Evolutionary conservation across 768 basidiomycete species (phyloP), one percentile per base, ranked within the genome.

Genomic region (Boletus insuetus): DNA sequence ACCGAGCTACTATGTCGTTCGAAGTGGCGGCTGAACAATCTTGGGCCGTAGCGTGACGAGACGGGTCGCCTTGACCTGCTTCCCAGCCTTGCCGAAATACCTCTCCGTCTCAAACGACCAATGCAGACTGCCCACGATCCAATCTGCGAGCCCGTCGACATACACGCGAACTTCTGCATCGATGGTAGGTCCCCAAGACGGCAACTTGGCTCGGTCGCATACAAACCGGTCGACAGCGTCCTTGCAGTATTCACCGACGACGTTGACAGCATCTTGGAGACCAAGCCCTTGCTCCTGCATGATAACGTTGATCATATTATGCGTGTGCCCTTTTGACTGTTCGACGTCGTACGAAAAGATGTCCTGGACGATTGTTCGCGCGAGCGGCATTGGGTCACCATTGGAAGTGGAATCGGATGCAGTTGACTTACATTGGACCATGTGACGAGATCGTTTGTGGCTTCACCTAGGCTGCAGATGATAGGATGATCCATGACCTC

Each of bases 281-380:
- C 79, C 80, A n/a, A 89, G 71, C n/a, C 80, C 81, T 46, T 86
- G 79, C 65, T 88, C 79, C 58, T 82, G 66, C 85, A 90, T 91
- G 57, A 89, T 82, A 58, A 91, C 86, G 34, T 80, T 76, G 61
- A 93, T 85, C 85, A 91, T 88, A 73, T 92, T 91, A 71, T 91
- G 89, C 3, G 84, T 87, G 67, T 93, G 86, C 29, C 87, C 87
- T 71, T 83, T 82, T n/a, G 87, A 82, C 65, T 91, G 90, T 67
- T 93, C 90, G 59, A 87, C 84, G 70, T 90, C 89, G 76, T 85
- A 92, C 22, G 90, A 91, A 72, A 89, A 91, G 65, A 92, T 82
- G 71, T 92, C 89, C 89, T 90, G 61, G 8, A 29, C 6, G n/a
- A 20, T 22, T 26, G 13, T 19, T 9, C 8, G 13, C 22, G 20